phyloP scores from a whole-genome alignment of 2,329 filamentous ascomycete genomes.

The Fusarium tanahbumbuense region DNA sequence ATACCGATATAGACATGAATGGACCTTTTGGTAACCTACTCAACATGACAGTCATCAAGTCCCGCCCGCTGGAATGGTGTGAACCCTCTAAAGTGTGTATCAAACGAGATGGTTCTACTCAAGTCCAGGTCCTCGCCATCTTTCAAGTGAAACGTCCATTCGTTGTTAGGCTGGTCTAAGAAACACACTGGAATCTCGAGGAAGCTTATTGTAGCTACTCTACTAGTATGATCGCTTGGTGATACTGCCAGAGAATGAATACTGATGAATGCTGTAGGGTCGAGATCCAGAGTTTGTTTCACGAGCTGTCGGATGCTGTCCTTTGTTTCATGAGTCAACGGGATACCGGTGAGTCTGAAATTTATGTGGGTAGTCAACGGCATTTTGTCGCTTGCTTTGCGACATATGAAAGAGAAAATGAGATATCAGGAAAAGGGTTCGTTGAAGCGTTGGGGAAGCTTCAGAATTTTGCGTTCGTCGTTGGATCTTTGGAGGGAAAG shows the following conservation, averaged over 20 bases:
- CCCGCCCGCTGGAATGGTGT: neutral
- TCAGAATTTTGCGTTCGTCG: no score
- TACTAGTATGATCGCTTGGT: neutral
- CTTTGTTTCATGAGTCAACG: neutral
- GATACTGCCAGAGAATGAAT: neutral
- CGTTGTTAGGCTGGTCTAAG: neutral
- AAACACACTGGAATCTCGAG: neutral
- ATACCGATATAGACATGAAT: no score
- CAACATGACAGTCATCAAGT: neutral
- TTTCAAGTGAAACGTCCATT: neutral
- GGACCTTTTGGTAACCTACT: constrained; percentile 5
- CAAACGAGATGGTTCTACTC: neutral
- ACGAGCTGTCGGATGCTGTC: neutral
- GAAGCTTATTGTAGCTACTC: constrained; percentile 1
- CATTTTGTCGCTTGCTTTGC: no score
- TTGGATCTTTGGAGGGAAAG: no score
- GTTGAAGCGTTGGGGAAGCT: no score
- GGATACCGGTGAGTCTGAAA: neutral
- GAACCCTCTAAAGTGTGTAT: neutral
- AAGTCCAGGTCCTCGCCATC: neutral
- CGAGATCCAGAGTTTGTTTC: neutral
- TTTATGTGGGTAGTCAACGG: neutral
- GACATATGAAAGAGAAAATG: no score
- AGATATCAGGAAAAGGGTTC: no score
- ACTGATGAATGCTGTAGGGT: neutral